Percentiles rank a stretch among this genome's conserved stretches.
Conservation (phyloP, 2,329 filamentous ascomycete species). For the Pyricularia grisea region DNA sequence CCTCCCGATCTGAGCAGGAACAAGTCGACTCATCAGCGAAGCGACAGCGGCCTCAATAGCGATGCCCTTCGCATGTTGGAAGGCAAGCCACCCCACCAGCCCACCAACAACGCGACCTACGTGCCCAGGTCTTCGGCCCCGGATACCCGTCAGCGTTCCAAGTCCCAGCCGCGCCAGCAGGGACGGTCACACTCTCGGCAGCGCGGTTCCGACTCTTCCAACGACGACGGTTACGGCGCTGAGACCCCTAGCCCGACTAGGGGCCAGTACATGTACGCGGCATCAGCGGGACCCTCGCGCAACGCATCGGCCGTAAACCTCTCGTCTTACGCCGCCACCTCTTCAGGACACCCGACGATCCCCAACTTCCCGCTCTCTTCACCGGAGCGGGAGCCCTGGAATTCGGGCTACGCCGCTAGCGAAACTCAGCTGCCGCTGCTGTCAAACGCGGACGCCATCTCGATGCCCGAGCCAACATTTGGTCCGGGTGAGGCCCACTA, state of each 20-base stretch:
- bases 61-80: conserved; percentile 17
- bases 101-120: conserved; percentile 7
- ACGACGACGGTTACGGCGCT: background rate
- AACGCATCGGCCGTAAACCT: background rate
- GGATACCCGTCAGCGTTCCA: background rate
- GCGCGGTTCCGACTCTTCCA: background rate
- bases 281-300: background rate
- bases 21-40: conserved; percentile 2
- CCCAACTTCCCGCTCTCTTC: background rate
- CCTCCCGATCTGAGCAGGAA: conserved; percentile 2
- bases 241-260: background rate
- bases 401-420: background rate
- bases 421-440: conserved; percentile 3
- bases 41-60: conserved; percentile 12
- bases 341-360: background rate
- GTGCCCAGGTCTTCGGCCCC: conserved; percentile 1
- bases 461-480: conserved; percentile 19
- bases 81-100: conserved; percentile 5
- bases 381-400: background rate
- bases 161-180: background rate
- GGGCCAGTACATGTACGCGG: background rate
- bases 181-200: background rate
- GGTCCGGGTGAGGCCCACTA: conserved; percentile 22
- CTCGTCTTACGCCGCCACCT: background rate
- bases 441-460: conserved; percentile 7